Base-by-base conservation (phyloP, 257 asterid species). In the Nicotiana tabacum region DNA sequence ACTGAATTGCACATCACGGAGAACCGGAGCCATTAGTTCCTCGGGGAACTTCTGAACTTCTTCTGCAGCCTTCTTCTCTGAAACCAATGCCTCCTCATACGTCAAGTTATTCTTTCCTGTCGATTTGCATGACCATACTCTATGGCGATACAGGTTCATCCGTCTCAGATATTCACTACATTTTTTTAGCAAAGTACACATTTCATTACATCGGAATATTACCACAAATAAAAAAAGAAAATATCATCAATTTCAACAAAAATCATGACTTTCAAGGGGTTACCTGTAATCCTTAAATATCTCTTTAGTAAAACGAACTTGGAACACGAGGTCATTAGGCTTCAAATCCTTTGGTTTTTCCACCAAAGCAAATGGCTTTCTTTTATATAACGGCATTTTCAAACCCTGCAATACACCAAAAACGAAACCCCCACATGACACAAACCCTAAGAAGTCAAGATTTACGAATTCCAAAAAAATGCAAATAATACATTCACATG, bases 71-170 rank as follows among this genome's bases (percentile, higher is more conserved):
- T 85, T 88, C 76, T 87, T 93, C 90, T 94, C 99, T 1, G 97
- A 96, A 80, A 61, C 87, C 95, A 94, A 81, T 68, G 99, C 98
- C 89, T 96, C 98, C 86, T 94, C 99, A 82, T 93, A 96, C 39
- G 98, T 94, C 89, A 96, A 85, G 82, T 89, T 90, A 83, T 83
- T 85, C 93, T 90, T 96, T 86, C 98, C 98, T 16, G 98, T 92
- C 81, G 90, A 93, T 88, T 93, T 91, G 92, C 98, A 96, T 8
- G 96, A 91, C 99, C 99, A 96, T 55, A 91, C 85, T 85, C 92
- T 89, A 83, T 86, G 88, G 13, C 94, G 92, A 81, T 96, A 96
- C 46, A 96, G 84, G 83, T 93, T 91, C 69, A 88, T 89, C 89
- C 98, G 91, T 88, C 85, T 88, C 91, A 96, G 84, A 91, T 96